These are phyloP conservation scores for Ceratobasidium sp. DNA, from an alignment of 1,284 basidiomycete genomes.

Conservation along the genomic window DNA sequence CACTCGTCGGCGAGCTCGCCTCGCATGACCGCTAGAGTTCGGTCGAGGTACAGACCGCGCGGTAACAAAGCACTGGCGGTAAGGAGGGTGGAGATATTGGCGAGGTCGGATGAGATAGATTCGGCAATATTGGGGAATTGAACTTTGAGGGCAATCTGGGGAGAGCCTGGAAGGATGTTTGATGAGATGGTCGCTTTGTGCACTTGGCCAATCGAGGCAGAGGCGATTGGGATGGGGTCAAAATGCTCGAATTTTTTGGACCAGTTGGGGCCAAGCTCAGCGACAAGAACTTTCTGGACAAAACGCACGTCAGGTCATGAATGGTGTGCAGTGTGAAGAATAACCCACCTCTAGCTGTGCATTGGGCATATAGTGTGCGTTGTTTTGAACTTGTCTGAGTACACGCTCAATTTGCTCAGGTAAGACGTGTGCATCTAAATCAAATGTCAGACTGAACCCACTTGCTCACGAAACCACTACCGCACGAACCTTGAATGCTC, in stretches of 20 bases:
- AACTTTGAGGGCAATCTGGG: slow-evolving; percentile 85
- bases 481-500: slow-evolving; percentile 85
- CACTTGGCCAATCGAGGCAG: slow-evolving; percentile 97
- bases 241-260: slow-evolving; percentile 74
- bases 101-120: slow-evolving; percentile 87
- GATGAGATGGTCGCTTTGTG: slow-evolving; percentile 75
- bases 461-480: background rate
- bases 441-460: background rate
- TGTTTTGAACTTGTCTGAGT: slow-evolving; percentile 89
- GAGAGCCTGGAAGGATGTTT: slow-evolving; percentile 35
- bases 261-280: slow-evolving; percentile 83
- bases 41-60: slow-evolving; percentile 86
- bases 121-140: slow-evolving; percentile 93
- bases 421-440: slow-evolving; percentile 80
- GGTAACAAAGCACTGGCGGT: slow-evolving; percentile 83
- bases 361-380: slow-evolving; percentile 98
- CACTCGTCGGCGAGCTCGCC: slow-evolving; percentile 95
- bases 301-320: background rate
- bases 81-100: slow-evolving; percentile 84
- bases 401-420: slow-evolving; percentile 90
- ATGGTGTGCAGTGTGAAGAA: background rate
- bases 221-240: slow-evolving; percentile 88
- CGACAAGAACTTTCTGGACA: slow-evolving; percentile 72
- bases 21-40: slow-evolving; percentile 88
- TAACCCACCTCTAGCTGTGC: slow-evolving; percentile 92